Evolutionary conservation across 768 basidiomycete genomes (phyloP).

Genomic region (Leccinum sublutescens): DNA sequence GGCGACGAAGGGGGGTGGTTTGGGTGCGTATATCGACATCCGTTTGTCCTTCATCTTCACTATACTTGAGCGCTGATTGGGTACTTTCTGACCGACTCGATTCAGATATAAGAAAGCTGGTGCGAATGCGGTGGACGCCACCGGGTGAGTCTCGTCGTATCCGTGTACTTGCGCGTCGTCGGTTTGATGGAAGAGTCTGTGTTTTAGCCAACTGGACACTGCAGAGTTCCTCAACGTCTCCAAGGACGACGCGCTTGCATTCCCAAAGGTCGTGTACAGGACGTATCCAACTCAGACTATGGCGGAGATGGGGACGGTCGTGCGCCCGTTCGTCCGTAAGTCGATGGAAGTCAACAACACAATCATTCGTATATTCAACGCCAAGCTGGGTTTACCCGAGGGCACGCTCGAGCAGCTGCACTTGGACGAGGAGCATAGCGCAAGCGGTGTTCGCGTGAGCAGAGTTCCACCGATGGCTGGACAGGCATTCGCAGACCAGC

Average conservation of each 20-base stretch:
- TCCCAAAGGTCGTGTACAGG: neutral
- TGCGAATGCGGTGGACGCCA: neutral
- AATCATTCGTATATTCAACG: neutral
- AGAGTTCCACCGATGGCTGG: neutral
- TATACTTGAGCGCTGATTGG: neutral
- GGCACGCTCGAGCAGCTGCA: neutral
- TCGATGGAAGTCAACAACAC: neutral
- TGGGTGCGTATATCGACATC: neutral
- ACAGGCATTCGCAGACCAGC: neutral
- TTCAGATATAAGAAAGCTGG: neutral
- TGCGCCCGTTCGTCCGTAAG: neutral
- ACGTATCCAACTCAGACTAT: neutral
- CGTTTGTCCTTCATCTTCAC: neutral
- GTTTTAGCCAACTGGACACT: neutral
- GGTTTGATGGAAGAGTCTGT: neutral
- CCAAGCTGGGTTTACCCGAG: neutral
- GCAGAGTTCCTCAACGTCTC: neutral
- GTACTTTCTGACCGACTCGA: neutral
- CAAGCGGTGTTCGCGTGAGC: neutral
- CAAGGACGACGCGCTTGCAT: neutral
- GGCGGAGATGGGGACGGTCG: neutral
- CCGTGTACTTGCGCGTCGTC: neutral
- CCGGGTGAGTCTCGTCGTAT: neutral
- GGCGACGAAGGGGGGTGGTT: neutral
- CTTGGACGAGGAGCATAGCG: neutral